Evolutionary conservation across 257 asterid genomes (phyloP).

Genomic region (Linaria vulgaris): DNA sequence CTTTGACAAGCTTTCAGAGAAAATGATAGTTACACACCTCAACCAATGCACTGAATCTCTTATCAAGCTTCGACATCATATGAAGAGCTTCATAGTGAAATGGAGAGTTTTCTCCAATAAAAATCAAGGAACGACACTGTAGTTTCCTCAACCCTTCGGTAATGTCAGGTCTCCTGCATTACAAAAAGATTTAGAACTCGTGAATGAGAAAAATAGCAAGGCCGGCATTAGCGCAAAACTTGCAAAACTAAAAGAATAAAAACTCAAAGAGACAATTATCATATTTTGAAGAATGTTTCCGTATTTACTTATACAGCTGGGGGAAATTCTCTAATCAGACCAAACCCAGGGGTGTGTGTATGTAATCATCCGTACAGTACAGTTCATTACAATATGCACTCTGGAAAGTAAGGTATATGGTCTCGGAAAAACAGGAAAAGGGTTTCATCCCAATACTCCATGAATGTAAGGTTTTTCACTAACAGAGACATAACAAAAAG

Average conservation of each 20-base stretch:
- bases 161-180: slow-evolving; percentile 64
- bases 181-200: slow-evolving; percentile 11
- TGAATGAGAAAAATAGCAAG: background rate
- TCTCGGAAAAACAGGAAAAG: background rate
- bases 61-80: slow-evolving; percentile 62
- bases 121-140: slow-evolving; percentile 60
- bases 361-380: too few species aligned
- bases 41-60: slow-evolving; percentile 66
- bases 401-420: too few species aligned
- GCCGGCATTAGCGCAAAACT: too few species aligned
- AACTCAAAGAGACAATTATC: too few species aligned
- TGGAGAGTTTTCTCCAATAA: slow-evolving; percentile 74
- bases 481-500: slow-evolving; percentile 9
- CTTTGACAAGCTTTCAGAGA: background rate
- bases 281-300: too few species aligned
- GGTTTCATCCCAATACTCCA: background rate
- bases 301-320: too few species aligned
- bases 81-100: slow-evolving; percentile 71
- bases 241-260: too few species aligned
- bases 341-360: background rate
- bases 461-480: slow-evolving; percentile 2
- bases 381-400: too few species aligned
- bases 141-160: slow-evolving; percentile 51
- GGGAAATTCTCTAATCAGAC: background rate
- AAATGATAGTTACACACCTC: slow-evolving; percentile 47